Percentiles rank a stretch among this genome's conserved stretches.
Evolutionary conservation across 257 asterid genomes (phyloP).

Genomic region (Datura wrightii): DNA sequence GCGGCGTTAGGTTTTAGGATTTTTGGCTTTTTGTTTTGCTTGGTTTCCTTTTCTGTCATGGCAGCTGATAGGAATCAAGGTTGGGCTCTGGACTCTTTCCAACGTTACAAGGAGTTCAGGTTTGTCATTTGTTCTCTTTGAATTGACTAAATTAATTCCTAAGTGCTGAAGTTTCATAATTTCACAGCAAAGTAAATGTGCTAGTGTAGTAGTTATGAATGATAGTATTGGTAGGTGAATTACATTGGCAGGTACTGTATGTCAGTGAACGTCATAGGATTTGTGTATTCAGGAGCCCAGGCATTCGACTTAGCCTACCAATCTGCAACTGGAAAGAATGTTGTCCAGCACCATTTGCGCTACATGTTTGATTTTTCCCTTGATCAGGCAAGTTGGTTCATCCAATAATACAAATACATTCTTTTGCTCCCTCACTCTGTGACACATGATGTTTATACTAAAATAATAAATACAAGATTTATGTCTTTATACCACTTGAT

Average conservation of each 20-base stretch:
- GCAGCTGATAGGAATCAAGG: constrained; percentile 70
- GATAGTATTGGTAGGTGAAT: constrained; percentile 35
- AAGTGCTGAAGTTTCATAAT: background rate
- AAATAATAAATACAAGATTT: background rate
- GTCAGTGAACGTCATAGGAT: constrained; percentile 72
- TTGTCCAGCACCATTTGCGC: constrained; percentile 49
- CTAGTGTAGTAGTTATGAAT: background rate
- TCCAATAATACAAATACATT: background rate
- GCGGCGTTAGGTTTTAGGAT: constrained; percentile 67
- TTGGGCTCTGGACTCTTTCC: constrained; percentile 75
- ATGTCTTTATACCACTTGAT: background rate
- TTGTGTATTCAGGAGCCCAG: constrained; percentile 75
- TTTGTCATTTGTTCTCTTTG: constrained; percentile 22
- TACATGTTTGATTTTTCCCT: constrained; percentile 64
- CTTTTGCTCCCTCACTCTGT: too few relatives aligned
- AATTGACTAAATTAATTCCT: background rate
- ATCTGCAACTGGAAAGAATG: constrained; percentile 58
- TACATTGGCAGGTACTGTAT: constrained; percentile 67
- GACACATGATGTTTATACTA: background rate
- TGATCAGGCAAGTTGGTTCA: constrained; percentile 79
- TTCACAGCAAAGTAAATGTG: background rate
- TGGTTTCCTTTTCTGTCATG: constrained; percentile 72
- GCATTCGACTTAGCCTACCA: constrained; percentile 55
- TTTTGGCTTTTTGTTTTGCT: constrained; percentile 63
- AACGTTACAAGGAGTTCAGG: constrained; percentile 59